A percentile compares a stretch with the other conserved stretches of the same genome.
Evolutionary conservation across 306 rosid genomes (phyloP).

Genomic region (Cucurbita ficifolia): DNA sequence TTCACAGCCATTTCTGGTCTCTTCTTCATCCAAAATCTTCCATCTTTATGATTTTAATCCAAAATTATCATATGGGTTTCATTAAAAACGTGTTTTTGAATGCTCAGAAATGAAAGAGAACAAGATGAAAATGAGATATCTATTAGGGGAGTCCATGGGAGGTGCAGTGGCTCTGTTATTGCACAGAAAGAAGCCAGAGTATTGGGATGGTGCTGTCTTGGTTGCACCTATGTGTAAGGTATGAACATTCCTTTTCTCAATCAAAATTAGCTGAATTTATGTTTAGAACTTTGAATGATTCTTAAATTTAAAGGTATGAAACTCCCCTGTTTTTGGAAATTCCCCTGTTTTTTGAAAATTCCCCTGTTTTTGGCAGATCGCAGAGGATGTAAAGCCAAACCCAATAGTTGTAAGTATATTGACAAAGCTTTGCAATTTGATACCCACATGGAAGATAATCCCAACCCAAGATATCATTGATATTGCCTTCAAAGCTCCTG

Average conservation of each 20-base stretch:
- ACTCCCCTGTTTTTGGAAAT: too few relatives aligned
- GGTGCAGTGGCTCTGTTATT: conserved; percentile 69
- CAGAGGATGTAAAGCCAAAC: conserved; percentile 53
- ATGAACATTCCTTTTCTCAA: not conserved
- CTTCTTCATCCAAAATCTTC: not conserved
- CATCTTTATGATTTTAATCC: not conserved
- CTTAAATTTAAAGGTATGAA: not conserved
- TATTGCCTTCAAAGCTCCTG: conserved; percentile 44
- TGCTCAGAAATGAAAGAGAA: conserved; percentile 43
- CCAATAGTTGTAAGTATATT: conserved; percentile 15
- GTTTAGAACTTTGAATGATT: not conserved
- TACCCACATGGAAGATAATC: conserved; percentile 64
- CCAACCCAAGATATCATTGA: conserved; percentile 64
- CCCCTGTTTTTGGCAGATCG: conserved; percentile 34
- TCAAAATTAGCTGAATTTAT: not conserved
- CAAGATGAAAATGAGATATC: conserved; percentile 42
- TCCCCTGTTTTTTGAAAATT: not conserved
- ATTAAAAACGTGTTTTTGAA: not conserved
- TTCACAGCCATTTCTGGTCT: conserved; percentile 52
- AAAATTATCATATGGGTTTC: not conserved
- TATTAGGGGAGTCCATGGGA: conserved; percentile 94
- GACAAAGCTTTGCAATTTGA: conserved; percentile 31
- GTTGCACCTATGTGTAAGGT: conserved; percentile 99
- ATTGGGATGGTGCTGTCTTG: conserved; percentile 86
- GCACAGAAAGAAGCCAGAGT: conserved; percentile 49